Evolutionary conservation across 208 protist genomes (phyloP), one percentile per base, ranked within the genome.

Genomic region (Leishmania martiniquensis): DNA sequence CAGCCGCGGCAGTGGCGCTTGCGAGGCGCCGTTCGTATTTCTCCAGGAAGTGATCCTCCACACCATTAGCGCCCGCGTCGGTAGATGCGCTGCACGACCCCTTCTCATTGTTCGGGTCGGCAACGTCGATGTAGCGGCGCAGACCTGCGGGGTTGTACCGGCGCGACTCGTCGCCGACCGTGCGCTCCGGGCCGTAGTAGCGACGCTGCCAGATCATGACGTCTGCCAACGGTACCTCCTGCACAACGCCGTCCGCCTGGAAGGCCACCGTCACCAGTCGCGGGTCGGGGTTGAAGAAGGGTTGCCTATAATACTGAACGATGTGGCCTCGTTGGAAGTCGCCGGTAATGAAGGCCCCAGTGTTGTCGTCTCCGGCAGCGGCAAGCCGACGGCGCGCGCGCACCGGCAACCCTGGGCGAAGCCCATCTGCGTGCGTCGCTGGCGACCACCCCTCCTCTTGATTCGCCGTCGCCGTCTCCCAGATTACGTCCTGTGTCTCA

Each of bases 201-300:
- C 85, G 84, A 10, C 92, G 79, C 86, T 97, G 94, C 92, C 94
- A 97, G 78, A 97, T 93, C 42, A 96, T 80, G 29, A 96, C 74
- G 73, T 96, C 85, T 15, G 86, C 75, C 29, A 97, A 75, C 51
- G 90, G 91, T 60, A 97, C 89, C 45, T 88, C 78, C 77, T 89
- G 83, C 66, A 93, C 81, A 0, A 65, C 65, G 25, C 88, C 90
- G 78, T 97, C 89, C 32, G 78, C 76, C 60, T 81, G 81, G 80
- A 97, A 96, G 4, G 75, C 77, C 51, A 97, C 85, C 12, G 91
- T 90, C 32, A 96, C 94, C 25, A 89, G 80, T 47, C 94, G 90
- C 32, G 92, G 91, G 25, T 96, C 89, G 1, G 94, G 94, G 81
- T 97, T 97, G 77, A 95, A 96, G 79, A 96, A 96, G 32, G 92